A percentile compares a stretch with the other conserved stretches of the same genome.
Conservation (phyloP, 768 basidiomycete genomes). For the Mycena haematopus region DNA sequence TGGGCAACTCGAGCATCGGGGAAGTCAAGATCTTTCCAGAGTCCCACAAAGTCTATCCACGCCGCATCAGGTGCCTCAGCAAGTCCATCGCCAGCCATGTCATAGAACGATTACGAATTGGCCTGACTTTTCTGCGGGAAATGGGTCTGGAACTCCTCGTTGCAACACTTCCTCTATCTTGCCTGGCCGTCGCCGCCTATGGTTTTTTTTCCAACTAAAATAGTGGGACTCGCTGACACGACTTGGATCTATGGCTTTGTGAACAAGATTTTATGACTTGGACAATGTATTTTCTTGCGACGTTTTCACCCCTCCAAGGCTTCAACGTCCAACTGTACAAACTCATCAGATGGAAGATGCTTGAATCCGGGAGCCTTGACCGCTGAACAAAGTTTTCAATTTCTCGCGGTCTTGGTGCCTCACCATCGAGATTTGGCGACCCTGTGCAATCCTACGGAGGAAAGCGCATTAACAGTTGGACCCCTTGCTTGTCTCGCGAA, state of each 20-base stretch:
- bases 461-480: constrained; percentile 5
- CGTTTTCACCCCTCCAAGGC: not conserved
- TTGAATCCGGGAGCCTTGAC: no score
- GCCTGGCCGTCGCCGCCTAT: not conserved
- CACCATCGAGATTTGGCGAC: no score
- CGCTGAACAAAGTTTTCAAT: no score
- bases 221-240: not conserved
- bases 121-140: not conserved
- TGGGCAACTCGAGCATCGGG: constrained; percentile 4
- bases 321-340: not conserved
- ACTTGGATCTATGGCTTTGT: not conserved
- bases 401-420: no score
- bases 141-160: constrained; percentile 7
- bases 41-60: not conserved
- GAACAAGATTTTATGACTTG: not conserved
- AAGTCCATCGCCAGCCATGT: not conserved
- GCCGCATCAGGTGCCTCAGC: not conserved
- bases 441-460: not conserved
- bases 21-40: constrained; percentile 10
- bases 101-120: constrained; percentile 1
- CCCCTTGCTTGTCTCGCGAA: not conserved
- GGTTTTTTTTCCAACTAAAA: not conserved
- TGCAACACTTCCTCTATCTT: constrained; percentile 9
- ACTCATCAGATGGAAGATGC: no score
- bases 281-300: not conserved